Evolutionary conservation across 176 grass and related monocot species (phyloP), one percentile per base, ranked within the genome.

Genomic region (Juncus effusus): DNA sequence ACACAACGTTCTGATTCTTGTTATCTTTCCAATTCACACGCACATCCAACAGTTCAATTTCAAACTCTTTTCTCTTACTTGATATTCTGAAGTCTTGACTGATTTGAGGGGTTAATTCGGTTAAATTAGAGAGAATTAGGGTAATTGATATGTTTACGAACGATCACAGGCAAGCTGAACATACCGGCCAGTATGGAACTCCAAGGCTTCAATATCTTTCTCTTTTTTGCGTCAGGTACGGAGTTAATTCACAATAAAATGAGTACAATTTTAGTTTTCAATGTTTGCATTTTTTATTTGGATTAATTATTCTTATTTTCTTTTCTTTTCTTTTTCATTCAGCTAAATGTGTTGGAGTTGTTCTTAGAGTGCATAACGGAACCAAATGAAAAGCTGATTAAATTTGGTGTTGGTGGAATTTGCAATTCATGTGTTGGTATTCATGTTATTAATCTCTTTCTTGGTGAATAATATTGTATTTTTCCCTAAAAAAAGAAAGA

Each of bases 301-400:
- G 44, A 6, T 47, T 6, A 47, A 47, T 28, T 28, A 47, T 47
- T 47, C 9, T 6, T 6, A 47, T 47, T 5, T 47, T 47, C 44
- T 47, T 47, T 9, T 47, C 44, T 47, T 47, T 47, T 3, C 39
- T 38, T 10, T 56, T 4, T 51, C 75, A 57, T 39, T 56, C 80
- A 97, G 94, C 78, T 97, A 42, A 97, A 97, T 76, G 81, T 97
- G 56, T 81, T 92, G 2, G 85, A 97, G 76, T 62, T 93, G 42
- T 97, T 93, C 66, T 77, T 97, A 73, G 94, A 97, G 67, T 97
- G 94, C 75, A 89, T 97, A 62, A 93, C 85, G 0, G 94, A 97
- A 67, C 83, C 83, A 70, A 89, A 89, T 78, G 94, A 93, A 89
- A 89, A 87, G 65, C 80, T 97, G 35, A 19, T 92, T 4, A 85